Percentiles rank a stretch among this genome's conserved stretches.
Conservation (phyloP, 2,329 filamentous ascomycete species). For the Apiospora arundinis region DNA sequence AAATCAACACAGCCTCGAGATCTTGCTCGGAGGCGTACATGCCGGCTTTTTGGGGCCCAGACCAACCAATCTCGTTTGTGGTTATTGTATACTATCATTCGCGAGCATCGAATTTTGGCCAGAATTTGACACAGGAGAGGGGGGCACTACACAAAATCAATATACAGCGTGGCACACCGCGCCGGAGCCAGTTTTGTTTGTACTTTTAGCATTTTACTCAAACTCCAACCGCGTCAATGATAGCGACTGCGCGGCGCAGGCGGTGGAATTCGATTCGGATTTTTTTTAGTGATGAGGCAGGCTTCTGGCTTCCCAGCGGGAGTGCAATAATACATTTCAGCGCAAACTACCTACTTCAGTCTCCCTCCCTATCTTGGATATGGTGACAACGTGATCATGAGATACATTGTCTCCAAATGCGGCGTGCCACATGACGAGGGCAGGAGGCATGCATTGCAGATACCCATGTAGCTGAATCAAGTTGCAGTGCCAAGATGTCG, state of each 20-base stretch:
- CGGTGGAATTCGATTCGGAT: not conserved
- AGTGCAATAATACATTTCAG: slow-evolving; percentile 17
- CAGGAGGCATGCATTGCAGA: too few relatives aligned
- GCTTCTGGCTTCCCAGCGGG: slow-evolving; percentile 16
- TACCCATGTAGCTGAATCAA: too few relatives aligned
- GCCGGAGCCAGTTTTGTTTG: slow-evolving; percentile 8
- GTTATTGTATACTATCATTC: slow-evolving; percentile 17
- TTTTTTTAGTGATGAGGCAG: not conserved
- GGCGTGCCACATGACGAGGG: too few relatives aligned
- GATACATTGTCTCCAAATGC: too few relatives aligned
- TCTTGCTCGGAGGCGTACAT: slow-evolving; percentile 10
- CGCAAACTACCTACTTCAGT: not conserved
- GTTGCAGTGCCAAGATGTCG: not conserved
- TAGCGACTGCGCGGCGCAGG: slow-evolving; percentile 18
- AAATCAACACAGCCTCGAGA: slow-evolving; percentile 7
- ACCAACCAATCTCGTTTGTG: slow-evolving; percentile 13
- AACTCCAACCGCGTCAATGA: not conserved
- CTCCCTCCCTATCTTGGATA: not conserved
- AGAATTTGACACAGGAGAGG: slow-evolving; percentile 5
- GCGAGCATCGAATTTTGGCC: slow-evolving; percentile 11
- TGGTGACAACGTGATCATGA: not conserved
- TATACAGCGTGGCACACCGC: slow-evolving; percentile 15
- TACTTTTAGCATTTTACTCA: slow-evolving; percentile 9
- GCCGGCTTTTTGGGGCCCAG: slow-evolving; percentile 5
- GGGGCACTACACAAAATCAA: not conserved